Evolutionary conservation across 2,329 filamentous ascomycete genomes (phyloP).

Genomic region (Myrmaecium sp.): DNA sequence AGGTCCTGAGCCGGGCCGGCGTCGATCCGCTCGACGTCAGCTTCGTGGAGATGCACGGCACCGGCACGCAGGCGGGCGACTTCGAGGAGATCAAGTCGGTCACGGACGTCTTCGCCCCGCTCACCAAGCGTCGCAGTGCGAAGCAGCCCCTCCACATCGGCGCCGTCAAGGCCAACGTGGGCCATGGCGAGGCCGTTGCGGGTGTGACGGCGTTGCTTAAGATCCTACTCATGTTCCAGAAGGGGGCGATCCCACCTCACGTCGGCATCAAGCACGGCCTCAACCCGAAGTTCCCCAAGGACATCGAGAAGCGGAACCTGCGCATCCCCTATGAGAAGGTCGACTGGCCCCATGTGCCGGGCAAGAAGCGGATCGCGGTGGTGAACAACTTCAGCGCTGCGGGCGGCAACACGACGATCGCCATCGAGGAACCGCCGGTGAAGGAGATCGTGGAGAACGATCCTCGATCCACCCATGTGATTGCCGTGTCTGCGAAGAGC

Average conservation of each 20-base stretch:
- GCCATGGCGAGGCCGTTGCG: conserved; percentile 18
- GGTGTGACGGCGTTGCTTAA: conserved; percentile 18
- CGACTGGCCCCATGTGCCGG: conserved; percentile 3
- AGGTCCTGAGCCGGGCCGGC: conserved; percentile 13
- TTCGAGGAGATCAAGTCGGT: conserved; percentile 9
- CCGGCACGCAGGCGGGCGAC: conserved; percentile 14
- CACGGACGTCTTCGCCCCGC: conserved; percentile 9
- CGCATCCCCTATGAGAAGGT: conserved; percentile 5
- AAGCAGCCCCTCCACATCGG: conserved; percentile 11
- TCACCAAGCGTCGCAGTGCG: conserved; percentile 1
- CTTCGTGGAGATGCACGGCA: conserved; percentile 17
- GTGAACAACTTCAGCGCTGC: conserved; percentile 33
- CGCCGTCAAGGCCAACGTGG: conserved; percentile 18
- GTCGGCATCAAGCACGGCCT: conserved; percentile 49
- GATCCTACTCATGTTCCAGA: conserved; percentile 17
- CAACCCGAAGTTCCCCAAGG: conserved; percentile 41
- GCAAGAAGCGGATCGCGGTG: conserved; percentile 5
- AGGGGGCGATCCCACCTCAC: conserved; percentile 36
- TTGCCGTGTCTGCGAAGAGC: conserved; percentile 8
- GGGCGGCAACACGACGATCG: conserved; percentile 39
- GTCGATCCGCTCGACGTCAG: conserved; percentile 16
- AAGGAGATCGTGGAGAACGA: conserved; percentile 5
- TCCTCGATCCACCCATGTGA: conserved; percentile 6
- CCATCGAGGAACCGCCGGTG: conserved; percentile 7
- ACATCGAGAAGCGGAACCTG: conserved; percentile 36